Evolutionary conservation across 805 yeast species (phyloP).

Genomic region (Myxozyma vanderwaltii): DNA sequence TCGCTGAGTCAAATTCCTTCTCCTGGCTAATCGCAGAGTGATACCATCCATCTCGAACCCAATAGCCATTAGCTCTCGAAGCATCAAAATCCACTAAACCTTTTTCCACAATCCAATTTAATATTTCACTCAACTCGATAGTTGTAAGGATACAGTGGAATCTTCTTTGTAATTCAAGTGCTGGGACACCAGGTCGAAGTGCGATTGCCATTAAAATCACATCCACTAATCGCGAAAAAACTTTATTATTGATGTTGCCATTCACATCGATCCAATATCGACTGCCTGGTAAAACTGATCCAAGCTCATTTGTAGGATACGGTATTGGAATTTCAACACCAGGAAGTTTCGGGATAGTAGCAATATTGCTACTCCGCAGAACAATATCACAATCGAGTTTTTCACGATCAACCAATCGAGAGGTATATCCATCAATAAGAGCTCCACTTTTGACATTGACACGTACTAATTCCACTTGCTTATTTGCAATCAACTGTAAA

Average conservation of each 20-base stretch:
- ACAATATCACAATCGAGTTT: conserved; percentile 67
- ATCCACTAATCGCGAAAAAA: conserved; percentile 63
- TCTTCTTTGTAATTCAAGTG: conserved; percentile 35
- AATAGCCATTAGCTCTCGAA: conserved; percentile 34
- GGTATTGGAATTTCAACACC: conserved; percentile 8
- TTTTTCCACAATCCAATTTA: conserved; percentile 38
- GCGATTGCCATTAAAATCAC: conserved; percentile 51
- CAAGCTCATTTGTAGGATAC: conserved; percentile 6
- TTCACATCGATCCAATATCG: conserved; percentile 70
- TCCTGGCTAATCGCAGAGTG: conserved; percentile 5
- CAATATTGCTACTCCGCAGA: conserved; percentile 39
- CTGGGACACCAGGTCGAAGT: conserved; percentile 58
- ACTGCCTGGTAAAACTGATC: conserved; percentile 50
- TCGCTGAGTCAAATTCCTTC: not conserved
- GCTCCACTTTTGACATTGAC: conserved; percentile 53
- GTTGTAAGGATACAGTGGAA: conserved; percentile 35
- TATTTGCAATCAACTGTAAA: conserved; percentile 54
- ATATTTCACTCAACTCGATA: conserved; percentile 37
- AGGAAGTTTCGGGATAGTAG: conserved; percentile 8
- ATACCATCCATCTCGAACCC: conserved; percentile 38
- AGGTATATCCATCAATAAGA: conserved; percentile 66
- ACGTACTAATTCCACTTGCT: conserved; percentile 49
- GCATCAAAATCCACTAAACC: conserved; percentile 12
- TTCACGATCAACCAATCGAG: conserved; percentile 70
- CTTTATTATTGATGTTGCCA: conserved; percentile 57